Percentiles rank a stretch among this genome's conserved stretches.
phyloP scores from a whole-genome alignment of 768 basidiomycete species.

The Hericium alpestre region DNA sequence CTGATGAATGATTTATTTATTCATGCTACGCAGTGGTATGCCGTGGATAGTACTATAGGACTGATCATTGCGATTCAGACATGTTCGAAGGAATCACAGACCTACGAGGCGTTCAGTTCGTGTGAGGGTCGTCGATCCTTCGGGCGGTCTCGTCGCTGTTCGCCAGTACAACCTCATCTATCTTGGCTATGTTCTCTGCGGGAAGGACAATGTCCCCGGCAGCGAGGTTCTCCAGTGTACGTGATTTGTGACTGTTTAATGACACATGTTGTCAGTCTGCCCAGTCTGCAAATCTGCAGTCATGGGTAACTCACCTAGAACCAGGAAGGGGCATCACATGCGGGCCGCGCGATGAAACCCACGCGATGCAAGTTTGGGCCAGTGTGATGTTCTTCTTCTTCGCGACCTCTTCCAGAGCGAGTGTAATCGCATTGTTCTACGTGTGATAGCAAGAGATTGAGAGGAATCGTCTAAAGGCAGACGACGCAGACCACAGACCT shows the following conservation, averaged over 20 bases:
- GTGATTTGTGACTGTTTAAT: not conserved
- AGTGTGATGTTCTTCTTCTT: conserved; percentile 29
- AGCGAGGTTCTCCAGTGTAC: not conserved
- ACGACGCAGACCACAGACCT: too few species aligned
- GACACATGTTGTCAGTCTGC: not conserved
- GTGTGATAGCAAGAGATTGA: too few species aligned
- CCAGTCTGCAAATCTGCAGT: not conserved
- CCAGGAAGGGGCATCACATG: conserved; percentile 38
- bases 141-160: not conserved
- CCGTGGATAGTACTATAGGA: too few species aligned
- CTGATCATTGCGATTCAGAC: too few species aligned
- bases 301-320: conserved; percentile 6
- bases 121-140: not conserved
- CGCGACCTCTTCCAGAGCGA: conserved; percentile 27
- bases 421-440: conserved; percentile 29
- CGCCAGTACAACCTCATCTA: not conserved
- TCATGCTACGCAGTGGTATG: too few species aligned
- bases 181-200: not conserved
- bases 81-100: too few species aligned
- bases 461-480: too few species aligned
- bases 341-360: conserved; percentile 23
- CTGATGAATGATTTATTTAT: too few species aligned
- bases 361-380: conserved; percentile 26
- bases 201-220: not conserved
- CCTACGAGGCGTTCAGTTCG: not conserved